A percentile compares a stretch with the other conserved stretches of the same genome.
Evolutionary conservation across 1,284 basidiomycete species (phyloP).

Genomic region (Veloboletus limbatus): DNA sequence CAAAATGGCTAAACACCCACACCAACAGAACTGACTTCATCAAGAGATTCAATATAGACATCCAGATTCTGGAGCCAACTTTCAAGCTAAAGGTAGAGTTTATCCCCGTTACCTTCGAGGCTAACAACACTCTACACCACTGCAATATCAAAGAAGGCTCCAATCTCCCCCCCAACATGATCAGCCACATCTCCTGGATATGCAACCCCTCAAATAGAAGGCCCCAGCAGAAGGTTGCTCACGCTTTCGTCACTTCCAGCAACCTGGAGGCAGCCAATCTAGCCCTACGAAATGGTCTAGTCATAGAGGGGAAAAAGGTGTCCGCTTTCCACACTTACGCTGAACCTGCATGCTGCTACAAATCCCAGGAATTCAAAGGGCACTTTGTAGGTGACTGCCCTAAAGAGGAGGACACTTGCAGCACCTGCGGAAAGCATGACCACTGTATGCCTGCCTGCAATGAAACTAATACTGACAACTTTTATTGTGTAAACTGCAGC

Average conservation of each 20-base stretch:
- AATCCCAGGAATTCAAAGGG: neutral
- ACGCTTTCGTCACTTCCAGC: neutral
- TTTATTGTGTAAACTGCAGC: neutral
- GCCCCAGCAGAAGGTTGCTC: neutral
- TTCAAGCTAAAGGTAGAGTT: neutral
- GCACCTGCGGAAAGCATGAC: neutral
- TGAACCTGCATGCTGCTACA: neutral
- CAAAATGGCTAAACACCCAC: neutral
- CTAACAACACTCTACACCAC: neutral
- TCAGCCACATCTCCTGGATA: neutral
- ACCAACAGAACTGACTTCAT: neutral
- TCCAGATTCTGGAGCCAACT: neutral
- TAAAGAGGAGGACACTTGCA: neutral
- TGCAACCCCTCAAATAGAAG: neutral
- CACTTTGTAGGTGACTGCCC: neutral
- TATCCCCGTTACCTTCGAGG: neutral
- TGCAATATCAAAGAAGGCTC: neutral
- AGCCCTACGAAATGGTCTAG: neutral
- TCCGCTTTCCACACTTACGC: neutral
- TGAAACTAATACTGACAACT: neutral
- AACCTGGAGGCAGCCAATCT: neutral
- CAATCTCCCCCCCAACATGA: neutral
- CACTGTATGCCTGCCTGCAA: neutral
- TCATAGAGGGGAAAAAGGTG: neutral
- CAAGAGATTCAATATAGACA: neutral